Conservation (phyloP, 805 yeast species). For the Saccharomycopsis fermentans region DNA sequence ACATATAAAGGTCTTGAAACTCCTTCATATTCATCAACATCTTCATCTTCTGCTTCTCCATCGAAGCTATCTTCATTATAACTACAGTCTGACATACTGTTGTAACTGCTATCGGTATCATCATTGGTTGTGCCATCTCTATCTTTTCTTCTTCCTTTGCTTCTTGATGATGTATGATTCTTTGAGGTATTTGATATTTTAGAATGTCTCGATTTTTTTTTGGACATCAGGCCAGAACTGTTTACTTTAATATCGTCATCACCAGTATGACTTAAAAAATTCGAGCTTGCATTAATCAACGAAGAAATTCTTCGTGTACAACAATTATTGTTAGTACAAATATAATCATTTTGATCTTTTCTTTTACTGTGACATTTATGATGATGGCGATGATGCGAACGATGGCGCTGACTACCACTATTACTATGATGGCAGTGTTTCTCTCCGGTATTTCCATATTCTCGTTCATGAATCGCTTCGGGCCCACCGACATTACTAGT, state of each 20-base stretch:
- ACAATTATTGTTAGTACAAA: background rate
- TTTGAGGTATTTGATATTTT: background rate
- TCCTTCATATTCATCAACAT: conserved; percentile 17
- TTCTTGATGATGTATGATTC: background rate
- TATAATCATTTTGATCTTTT: background rate
- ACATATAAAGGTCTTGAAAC: conserved; percentile 44
- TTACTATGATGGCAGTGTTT: background rate
- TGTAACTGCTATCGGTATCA: background rate
- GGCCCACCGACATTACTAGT: background rate
- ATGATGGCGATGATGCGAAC: conserved; percentile 2
- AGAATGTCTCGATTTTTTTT: background rate
- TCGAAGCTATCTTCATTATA: background rate
- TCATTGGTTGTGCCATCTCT: background rate
- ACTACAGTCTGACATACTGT: background rate
- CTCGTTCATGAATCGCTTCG: background rate
- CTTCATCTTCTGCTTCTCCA: conserved; percentile 8
- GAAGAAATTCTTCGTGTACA: background rate
- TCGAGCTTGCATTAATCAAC: background rate
- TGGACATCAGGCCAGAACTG: background rate
- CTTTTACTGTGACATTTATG: background rate
- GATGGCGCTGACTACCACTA: background rate
- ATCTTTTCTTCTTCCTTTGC: background rate
- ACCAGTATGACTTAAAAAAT: background rate
- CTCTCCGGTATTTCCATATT: background rate
- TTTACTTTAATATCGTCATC: background rate